Conservation (phyloP, 225 moss, liverwort and hornwort genomes). For the Pleurozium schreberi region DNA sequence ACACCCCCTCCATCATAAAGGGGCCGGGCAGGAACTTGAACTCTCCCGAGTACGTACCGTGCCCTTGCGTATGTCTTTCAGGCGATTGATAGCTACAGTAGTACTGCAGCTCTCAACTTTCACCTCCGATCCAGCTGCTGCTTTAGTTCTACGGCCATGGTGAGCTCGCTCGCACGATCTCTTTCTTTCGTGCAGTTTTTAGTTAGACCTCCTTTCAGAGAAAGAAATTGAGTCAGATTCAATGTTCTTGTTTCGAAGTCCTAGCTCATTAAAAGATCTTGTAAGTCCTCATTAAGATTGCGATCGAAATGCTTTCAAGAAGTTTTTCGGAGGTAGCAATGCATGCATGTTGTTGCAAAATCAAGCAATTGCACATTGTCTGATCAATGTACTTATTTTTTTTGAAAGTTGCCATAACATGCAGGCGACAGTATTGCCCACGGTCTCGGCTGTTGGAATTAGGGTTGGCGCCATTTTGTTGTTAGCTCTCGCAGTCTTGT, state of each 20-base stretch:
- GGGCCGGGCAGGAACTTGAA: neutral
- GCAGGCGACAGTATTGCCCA: neutral
- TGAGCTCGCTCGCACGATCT: neutral
- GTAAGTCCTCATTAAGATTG: too few relatives aligned
- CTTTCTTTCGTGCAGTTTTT: neutral
- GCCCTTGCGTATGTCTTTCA: neutral
- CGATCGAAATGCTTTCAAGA: neutral
- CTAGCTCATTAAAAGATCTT: too few relatives aligned
- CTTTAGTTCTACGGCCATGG: neutral
- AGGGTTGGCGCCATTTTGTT: neutral
- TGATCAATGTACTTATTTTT: neutral
- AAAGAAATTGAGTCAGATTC: neutral
- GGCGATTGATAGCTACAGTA: too few relatives aligned
- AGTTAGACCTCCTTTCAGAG: neutral
- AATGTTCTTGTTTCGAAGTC: neutral
- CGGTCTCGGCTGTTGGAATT: neutral
- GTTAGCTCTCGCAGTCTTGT: neutral
- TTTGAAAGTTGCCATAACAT: neutral
- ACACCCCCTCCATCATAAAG: neutral
- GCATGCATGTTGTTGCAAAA: too few relatives aligned
- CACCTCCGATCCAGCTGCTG: neutral
- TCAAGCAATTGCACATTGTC: too few relatives aligned
- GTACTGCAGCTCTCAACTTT: neutral
- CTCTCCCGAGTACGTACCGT: neutral
- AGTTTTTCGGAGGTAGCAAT: too few relatives aligned